These are phyloP conservation scores for Ophiocordyceps camponoti-rufipedis DNA, from an alignment of 2,329 filamentous ascomycete genomes.

Conservation along the genomic window DNA sequence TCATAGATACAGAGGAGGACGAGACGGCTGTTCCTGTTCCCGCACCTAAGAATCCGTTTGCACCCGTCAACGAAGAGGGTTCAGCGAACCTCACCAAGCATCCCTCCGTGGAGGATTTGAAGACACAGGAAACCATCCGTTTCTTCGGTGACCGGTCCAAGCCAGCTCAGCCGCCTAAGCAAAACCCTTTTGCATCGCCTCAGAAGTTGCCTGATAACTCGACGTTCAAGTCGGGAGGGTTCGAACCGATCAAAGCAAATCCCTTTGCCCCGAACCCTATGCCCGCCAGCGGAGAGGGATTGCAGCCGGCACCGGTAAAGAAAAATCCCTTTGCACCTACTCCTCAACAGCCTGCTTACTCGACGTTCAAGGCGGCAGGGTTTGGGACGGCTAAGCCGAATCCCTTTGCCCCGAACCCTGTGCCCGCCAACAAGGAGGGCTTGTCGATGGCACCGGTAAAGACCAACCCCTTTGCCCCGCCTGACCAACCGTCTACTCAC, in stretches of 20 bases:
- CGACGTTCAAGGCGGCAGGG: too few relatives aligned
- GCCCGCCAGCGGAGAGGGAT: too few relatives aligned
- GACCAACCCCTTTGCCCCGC: too few relatives aligned
- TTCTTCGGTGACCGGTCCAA: neutral
- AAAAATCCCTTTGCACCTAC: neutral
- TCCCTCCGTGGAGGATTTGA: neutral
- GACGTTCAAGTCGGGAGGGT: neutral
- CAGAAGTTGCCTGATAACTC: neutral
- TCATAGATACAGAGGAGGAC: neutral
- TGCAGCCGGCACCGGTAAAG: neutral
- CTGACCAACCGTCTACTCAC: too few relatives aligned
- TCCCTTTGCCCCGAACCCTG: too few relatives aligned
- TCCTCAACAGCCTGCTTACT: too few relatives aligned
- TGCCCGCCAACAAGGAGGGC: too few relatives aligned
- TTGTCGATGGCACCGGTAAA: too few relatives aligned
- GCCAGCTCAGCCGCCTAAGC: neutral
- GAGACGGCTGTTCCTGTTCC: neutral
- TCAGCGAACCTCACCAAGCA: neutral
- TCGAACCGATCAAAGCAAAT: neutral
- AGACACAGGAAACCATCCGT: neutral
- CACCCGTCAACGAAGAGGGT: neutral
- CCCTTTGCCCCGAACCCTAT: neutral
- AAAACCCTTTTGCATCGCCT: slow-evolving; percentile 3
- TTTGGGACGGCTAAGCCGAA: too few relatives aligned
- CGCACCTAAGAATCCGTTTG: neutral